Evolutionary conservation across 1,284 basidiomycete genomes (phyloP), one percentile per base, ranked within the genome.

Genomic region (Phylloporus gajari): DNA sequence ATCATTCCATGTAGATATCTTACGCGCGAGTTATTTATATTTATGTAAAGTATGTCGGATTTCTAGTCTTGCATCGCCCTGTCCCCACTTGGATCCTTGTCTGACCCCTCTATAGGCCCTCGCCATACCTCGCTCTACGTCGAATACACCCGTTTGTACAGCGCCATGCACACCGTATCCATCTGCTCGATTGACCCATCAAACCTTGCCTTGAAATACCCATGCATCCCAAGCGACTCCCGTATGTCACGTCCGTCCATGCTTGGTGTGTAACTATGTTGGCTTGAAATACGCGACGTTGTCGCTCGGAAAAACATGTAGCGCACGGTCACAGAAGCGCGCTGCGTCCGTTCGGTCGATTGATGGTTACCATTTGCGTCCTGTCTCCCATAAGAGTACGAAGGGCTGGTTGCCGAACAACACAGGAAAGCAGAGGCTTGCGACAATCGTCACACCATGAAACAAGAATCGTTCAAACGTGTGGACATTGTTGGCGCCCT

Each of bases 301-400:
- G 68, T 97, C 25, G 92, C 76, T 83, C 97, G 94, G 89, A 99
- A 99, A 86, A 99, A 98, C 96, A 99, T 97, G 87, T 98, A 99
- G 64, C 97, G 93, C 77, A 99, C 93, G 9, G 97, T 99, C 0
- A 97, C 97, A 2, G 95, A 97, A 87, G 97, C 97, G 82, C 97
- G 97, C 88, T 99, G 97, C 8, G 99, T 93, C 82, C 97, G 98
- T 19, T 56, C 48, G 48, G 25, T 51, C 4, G 48, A 25, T n/a
- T 51, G 48, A n/a, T 56, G 53, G 27, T 56, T 7, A 94, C 94
- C 88, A 86, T 93, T 88, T 17, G 84, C 78, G 74, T 94, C 88
- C 68, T 1, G 90, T 91, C 81, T 94, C 94, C 68, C 88, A 86
- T 19, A 97, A 84, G 70, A 97, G 85, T 23, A 93, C 83, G 78